phyloP scores from a whole-genome alignment of 805 yeast genomes.

The Metschnikowia chrysomelidarum region DNA sequence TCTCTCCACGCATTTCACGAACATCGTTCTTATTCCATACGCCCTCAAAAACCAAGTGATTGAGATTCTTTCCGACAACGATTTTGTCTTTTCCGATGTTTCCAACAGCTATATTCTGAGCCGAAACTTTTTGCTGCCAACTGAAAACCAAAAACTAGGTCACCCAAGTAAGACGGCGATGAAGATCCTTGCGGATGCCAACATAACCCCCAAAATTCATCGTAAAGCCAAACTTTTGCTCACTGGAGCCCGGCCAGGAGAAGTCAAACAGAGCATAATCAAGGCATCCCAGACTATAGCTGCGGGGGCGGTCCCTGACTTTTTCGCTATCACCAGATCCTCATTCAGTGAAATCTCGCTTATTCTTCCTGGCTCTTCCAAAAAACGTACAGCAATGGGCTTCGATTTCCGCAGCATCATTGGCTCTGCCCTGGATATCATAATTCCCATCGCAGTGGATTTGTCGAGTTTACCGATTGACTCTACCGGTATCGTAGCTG shows the following conservation, averaged over 20 bases:
- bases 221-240: constrained; percentile 41
- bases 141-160: background rate
- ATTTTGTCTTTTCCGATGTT: constrained; percentile 44
- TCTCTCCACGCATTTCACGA: constrained; percentile 61
- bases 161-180: constrained; percentile 1
- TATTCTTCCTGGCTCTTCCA: constrained; percentile 42
- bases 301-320: constrained; percentile 35
- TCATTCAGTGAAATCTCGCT: constrained; percentile 50
- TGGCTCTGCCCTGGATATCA: constrained; percentile 56
- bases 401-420: constrained; percentile 43
- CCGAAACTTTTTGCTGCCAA: constrained; percentile 1
- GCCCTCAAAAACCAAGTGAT: constrained; percentile 44
- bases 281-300: constrained; percentile 42
- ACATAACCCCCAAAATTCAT: constrained; percentile 46
- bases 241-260: constrained; percentile 59
- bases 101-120: constrained; percentile 40
- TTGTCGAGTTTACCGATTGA: constrained; percentile 53
- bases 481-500: constrained; percentile 65
- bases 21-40: constrained; percentile 58
- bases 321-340: constrained; percentile 53
- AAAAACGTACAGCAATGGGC: constrained; percentile 35
- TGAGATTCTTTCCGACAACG: constrained; percentile 39
- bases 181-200: constrained; percentile 11
- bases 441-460: constrained; percentile 57
- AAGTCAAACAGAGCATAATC: constrained; percentile 39